Conservation (phyloP, 371 early-diverging fungal genomes). For the Nematocida major region DNA sequence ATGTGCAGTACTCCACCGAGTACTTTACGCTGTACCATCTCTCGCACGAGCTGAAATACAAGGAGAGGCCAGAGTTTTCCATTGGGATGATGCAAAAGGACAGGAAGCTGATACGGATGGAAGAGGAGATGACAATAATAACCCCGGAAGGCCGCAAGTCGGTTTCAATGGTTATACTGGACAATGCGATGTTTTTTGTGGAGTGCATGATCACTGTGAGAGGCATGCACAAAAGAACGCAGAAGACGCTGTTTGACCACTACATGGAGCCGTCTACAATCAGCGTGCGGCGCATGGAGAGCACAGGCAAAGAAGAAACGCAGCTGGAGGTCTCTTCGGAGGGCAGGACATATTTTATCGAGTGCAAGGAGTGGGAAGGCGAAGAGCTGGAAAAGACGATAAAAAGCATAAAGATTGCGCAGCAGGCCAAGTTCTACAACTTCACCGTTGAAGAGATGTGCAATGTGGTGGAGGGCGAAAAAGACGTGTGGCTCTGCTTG, state of each 20-base stretch:
- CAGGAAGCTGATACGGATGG: conserved; percentile 15
- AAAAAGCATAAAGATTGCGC: not conserved
- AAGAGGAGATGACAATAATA: not conserved
- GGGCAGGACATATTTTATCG: not conserved
- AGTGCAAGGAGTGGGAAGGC: not conserved
- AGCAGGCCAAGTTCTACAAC: not conserved
- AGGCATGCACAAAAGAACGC: not conserved
- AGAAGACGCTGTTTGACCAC: not conserved
- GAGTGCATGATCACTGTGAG: conserved; percentile 6
- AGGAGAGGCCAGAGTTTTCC: not conserved
- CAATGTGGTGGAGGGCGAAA: not conserved
- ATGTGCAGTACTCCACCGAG: conserved; percentile 35
- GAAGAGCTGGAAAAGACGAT: not conserved
- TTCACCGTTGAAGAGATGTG: not conserved
- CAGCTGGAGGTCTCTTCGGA: not conserved
- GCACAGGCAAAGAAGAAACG: not conserved
- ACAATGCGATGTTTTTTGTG: conserved; percentile 34
- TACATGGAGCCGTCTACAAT: not conserved
- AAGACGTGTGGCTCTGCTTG: not conserved
- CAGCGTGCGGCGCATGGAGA: not conserved
- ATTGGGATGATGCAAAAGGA: conserved; percentile 40
- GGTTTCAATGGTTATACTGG: conserved; percentile 28
- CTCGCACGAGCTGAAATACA: conserved; percentile 35
- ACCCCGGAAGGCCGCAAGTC: not conserved
- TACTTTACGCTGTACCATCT: conserved; percentile 58